These are phyloP conservation scores for Sisymbrium irio DNA, from an alignment of 345 rosid species.

Conservation along the genomic window DNA sequence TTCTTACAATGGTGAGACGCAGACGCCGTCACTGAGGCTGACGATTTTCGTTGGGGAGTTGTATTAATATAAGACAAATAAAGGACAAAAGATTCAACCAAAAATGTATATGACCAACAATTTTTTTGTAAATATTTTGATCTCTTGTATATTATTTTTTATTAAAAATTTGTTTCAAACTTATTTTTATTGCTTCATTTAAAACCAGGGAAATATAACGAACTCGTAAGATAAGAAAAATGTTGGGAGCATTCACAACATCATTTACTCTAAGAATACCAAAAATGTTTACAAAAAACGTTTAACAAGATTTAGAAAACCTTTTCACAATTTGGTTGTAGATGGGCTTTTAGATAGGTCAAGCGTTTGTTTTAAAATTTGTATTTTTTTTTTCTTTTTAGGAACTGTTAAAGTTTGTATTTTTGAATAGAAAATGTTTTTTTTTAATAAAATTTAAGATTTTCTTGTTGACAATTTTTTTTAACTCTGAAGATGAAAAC, in stretches of 20 bases:
- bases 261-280: not conserved
- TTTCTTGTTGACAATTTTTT: not conserved
- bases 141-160: not conserved
- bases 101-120: not conserved
- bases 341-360: not conserved
- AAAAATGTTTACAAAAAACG: not conserved
- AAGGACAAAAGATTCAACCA: conserved; percentile 1
- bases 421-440: not conserved
- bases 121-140: conserved; percentile 1
- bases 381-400: too few species aligned
- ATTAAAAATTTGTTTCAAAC: not conserved
- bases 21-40: conserved; percentile 40
- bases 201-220: not conserved
- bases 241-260: not conserved
- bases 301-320: not conserved
- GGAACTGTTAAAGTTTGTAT: too few species aligned
- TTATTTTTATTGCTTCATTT: not conserved
- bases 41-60: not conserved
- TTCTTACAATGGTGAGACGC: conserved; percentile 53
- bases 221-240: not conserved
- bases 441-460: not conserved
- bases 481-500: not conserved
- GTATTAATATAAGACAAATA: not conserved
- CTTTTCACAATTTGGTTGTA: not conserved
- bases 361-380: not conserved